phyloP scores from a whole-genome alignment of 208 protist genomes.

The Hexamita inflata region DNA sequence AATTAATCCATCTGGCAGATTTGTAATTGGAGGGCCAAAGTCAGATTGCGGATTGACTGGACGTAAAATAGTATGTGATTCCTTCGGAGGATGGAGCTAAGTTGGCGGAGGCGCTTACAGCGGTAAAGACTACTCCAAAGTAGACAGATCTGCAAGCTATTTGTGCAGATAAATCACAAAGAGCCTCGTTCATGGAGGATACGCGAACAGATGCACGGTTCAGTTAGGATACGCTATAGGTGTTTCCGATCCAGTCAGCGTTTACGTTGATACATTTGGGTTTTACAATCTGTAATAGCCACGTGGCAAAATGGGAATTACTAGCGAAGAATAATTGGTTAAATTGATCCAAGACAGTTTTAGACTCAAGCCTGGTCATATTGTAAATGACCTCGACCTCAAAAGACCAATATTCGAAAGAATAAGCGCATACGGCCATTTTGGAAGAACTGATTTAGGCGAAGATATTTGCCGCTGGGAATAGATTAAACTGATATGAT shows the following conservation, averaged over 20 bases:
- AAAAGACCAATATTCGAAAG: no score
- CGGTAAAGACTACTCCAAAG: constrained; percentile 97
- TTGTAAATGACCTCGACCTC: no score
- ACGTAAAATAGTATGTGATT: constrained; percentile 99
- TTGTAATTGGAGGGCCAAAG: constrained; percentile 94
- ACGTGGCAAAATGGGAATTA: no score
- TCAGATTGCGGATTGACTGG: constrained; percentile 97
- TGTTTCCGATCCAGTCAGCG: constrained; percentile 81
- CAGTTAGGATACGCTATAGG: constrained; percentile 97
- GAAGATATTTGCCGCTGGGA: no score
- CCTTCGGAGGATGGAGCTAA: constrained; percentile 97
- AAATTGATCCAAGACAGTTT: no score
- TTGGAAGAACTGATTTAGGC: no score
- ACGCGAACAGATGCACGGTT: constrained; percentile 77
- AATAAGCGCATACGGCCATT: no score
- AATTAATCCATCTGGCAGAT: constrained; percentile 92
- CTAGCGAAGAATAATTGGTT: no score
- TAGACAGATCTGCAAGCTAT: constrained; percentile 96
- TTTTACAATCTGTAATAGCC: no score
- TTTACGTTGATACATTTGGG: constrained; percentile 94
- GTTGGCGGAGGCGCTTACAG: constrained; percentile 98
- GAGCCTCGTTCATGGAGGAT: constrained; percentile 73
- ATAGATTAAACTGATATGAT: no score
- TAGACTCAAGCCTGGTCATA: no score
- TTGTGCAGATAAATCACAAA: constrained; percentile 95